phyloP scores from a whole-genome alignment of 805 yeast species.

The Tetrapisispora nanseiensis region DNA sequence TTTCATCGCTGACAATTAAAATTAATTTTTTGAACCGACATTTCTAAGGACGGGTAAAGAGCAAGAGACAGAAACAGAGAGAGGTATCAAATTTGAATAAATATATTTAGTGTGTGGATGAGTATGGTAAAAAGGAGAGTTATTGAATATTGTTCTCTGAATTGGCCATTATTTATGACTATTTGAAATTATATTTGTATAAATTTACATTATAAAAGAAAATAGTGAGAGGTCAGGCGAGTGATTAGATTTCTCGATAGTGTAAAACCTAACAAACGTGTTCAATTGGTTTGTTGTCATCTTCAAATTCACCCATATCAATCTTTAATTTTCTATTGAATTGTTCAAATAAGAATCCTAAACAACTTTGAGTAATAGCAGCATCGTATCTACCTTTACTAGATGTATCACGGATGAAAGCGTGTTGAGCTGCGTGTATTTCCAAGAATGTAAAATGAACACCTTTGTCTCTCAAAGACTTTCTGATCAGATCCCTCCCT shows the following conservation, averaged over 20 bases:
- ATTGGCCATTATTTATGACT: no score
- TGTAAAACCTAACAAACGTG: constrained; percentile 55
- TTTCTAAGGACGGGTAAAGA: background rate
- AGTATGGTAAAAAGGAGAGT: no score
- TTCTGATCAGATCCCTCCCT: constrained; percentile 65
- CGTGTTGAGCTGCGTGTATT: constrained; percentile 72
- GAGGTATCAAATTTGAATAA: no score
- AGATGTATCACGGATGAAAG: constrained; percentile 68
- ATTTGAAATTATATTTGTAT: no score
- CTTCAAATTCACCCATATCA: constrained; percentile 58
- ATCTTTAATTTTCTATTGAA: constrained; percentile 58
- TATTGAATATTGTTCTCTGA: no score
- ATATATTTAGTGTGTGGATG: no score
- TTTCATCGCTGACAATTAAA: background rate
- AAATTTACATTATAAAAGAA: no score
- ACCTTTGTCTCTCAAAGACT: constrained; percentile 44
- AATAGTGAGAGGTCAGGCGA: no score
- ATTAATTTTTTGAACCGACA: background rate
- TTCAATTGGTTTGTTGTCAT: constrained; percentile 41
- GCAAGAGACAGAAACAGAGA: no score
- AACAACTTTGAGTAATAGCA: constrained; percentile 59
- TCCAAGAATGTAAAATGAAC: constrained; percentile 66
- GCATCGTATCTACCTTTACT: constrained; percentile 78
- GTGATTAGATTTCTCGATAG: no score
- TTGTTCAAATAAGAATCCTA: constrained; percentile 59